Evolutionary conservation across 2,329 filamentous ascomycete genomes (phyloP).

Genomic region (Fusarium miscanthi): DNA sequence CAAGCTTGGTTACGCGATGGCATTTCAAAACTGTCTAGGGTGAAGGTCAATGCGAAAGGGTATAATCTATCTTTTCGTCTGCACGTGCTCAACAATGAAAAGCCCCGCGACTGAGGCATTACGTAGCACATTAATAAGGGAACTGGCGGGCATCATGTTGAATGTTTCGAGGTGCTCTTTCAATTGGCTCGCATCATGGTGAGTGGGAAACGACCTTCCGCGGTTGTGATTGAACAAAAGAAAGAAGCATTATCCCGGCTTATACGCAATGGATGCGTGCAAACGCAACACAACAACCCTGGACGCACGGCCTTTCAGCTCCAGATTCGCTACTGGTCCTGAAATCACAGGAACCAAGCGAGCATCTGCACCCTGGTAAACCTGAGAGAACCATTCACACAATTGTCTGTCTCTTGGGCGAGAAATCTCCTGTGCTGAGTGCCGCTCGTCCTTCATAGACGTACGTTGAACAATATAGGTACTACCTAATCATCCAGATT

Average conservation of each 20-base stretch:
- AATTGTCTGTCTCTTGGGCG: conserved; percentile 4
- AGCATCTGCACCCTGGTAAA: conserved; percentile 28
- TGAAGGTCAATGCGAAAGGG: conserved; percentile 3
- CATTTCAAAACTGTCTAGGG: neutral
- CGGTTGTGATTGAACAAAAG: conserved; percentile 44
- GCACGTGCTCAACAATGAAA: conserved; percentile 4
- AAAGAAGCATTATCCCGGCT: conserved; percentile 45
- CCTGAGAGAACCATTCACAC: conserved; percentile 36
- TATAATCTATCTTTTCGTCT: neutral
- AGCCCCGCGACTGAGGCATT: conserved; percentile 20
- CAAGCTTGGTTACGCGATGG: neutral
- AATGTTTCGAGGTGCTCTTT: conserved; percentile 22
- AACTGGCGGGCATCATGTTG: conserved; percentile 35
- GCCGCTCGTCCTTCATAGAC: conserved; percentile 1
- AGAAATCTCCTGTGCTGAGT: conserved; percentile 3
- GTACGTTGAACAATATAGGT: conserved; percentile 10
- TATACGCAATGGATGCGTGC: conserved; percentile 24
- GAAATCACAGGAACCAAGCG: conserved; percentile 13
- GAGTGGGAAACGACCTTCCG: conserved; percentile 33
- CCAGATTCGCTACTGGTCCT: conserved; percentile 8
- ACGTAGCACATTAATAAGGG: conserved; percentile 1
- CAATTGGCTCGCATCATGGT: conserved; percentile 39
- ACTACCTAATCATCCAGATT: neutral
- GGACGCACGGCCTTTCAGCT: conserved; percentile 19
- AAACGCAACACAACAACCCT: conserved; percentile 28